Percentiles rank a stretch among this genome's conserved stretches.
Conservation (phyloP, 1,139 yeast genomes). For the Debaryomyces sp. region DNA sequence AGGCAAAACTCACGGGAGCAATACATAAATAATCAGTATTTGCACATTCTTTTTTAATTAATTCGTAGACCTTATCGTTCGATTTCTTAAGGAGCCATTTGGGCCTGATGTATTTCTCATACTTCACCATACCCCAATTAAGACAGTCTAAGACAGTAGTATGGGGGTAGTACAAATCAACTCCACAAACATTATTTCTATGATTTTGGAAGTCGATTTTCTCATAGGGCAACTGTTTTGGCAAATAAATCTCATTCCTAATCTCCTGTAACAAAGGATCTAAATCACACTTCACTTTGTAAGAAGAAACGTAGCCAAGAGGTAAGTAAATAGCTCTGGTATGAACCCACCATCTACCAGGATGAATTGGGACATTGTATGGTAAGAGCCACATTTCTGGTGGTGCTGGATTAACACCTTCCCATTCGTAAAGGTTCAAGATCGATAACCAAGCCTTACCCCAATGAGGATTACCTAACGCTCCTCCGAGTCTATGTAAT, state of each 20-base stretch:
- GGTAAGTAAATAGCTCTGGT: constrained; percentile 92
- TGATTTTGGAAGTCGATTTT: constrained; percentile 67
- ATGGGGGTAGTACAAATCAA: constrained; percentile 94
- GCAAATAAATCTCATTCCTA: constrained; percentile 72
- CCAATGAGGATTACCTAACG: constrained; percentile 93
- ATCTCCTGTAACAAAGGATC: constrained; percentile 66
- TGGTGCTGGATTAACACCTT: constrained; percentile 97
- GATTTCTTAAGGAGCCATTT: constrained; percentile 63
- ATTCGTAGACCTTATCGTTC: constrained; percentile 56
- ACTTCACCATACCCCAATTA: constrained; percentile 60
- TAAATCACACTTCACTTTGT: constrained; percentile 55
- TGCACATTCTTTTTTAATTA: constrained; percentile 70
- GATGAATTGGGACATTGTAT: constrained; percentile 79
- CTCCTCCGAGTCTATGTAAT: constrained; percentile 79
- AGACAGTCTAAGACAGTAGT: constrained; percentile 64
- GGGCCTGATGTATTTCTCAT: constrained; percentile 76
- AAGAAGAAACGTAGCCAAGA: constrained; percentile 75
- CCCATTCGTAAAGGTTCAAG: constrained; percentile 86
- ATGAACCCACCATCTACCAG: constrained; percentile 99
- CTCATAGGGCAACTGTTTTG: constrained; percentile 56
- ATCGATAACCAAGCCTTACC: constrained; percentile 91
- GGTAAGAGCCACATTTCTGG: constrained; percentile 95
- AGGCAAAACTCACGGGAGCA: constrained; percentile 92
- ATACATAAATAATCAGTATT: constrained; percentile 85
- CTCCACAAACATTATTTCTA: constrained; percentile 86